Conservation (phyloP, 495 filamentous ascomycete species). For the Jackrogersella minutella region DNA sequence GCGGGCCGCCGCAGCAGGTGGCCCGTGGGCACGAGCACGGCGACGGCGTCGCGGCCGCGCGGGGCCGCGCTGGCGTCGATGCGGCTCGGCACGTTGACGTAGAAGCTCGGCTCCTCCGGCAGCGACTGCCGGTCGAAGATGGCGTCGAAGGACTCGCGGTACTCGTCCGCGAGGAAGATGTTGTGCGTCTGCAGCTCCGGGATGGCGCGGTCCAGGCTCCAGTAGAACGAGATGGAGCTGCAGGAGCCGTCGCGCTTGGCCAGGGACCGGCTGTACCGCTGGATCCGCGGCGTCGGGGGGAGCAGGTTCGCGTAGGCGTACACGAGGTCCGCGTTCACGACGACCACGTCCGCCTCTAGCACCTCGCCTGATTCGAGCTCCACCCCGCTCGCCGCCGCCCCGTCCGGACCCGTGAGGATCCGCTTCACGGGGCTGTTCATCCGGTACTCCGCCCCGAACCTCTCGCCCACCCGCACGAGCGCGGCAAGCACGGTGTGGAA, state of each 20-base stretch:
- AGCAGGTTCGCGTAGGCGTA: constrained; percentile 75
- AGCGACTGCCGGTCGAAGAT: constrained; percentile 73
- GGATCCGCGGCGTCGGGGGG: constrained; percentile 36
- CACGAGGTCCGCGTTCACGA: constrained; percentile 74
- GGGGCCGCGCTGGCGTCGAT: constrained; percentile 72
- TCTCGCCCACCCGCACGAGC: constrained; percentile 62
- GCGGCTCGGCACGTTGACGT: constrained; percentile 73
- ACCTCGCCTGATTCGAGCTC: constrained; percentile 58
- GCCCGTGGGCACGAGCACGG: constrained; percentile 73
- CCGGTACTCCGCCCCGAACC: constrained; percentile 64
- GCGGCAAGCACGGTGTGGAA: constrained; percentile 68
- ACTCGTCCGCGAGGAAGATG: constrained; percentile 75
- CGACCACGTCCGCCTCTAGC: constrained; percentile 65
- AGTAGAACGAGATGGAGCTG: constrained; percentile 78
- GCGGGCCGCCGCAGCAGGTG: constrained; percentile 52
- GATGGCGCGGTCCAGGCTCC: constrained; percentile 64
- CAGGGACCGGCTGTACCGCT: constrained; percentile 56
- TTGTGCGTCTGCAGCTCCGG: constrained; percentile 72
- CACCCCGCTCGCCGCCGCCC: constrained; percentile 61
- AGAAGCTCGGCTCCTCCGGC: constrained; percentile 72
- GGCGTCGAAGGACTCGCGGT: constrained; percentile 71
- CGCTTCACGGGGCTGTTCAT: constrained; percentile 59
- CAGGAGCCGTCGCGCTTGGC: constrained; percentile 62
- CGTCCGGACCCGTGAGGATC: constrained; percentile 57
- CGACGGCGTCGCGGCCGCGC: constrained; percentile 63